phyloP scores from a whole-genome alignment of 768 basidiomycete genomes.

The Podaxis sp. region DNA sequence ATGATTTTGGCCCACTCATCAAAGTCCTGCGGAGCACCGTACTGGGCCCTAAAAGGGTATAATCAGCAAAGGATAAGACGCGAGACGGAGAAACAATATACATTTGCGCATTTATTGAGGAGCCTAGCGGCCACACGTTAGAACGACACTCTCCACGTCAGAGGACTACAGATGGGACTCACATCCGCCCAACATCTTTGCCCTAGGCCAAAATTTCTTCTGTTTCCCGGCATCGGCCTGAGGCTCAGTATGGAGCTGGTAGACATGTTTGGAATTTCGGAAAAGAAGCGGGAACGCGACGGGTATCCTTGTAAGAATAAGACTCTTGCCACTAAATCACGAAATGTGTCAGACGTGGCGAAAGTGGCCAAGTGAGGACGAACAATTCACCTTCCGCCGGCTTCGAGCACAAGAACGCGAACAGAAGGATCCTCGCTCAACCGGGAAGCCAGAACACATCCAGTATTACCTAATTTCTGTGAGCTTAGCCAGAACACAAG shows the following conservation, averaged over 20 bases:
- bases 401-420: constrained; percentile 54
- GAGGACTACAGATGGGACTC: constrained; percentile 21
- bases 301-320: constrained; percentile 39
- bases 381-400: constrained; percentile 51
- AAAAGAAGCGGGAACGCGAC: constrained; percentile 39
- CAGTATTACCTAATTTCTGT: constrained; percentile 44
- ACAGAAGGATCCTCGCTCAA: constrained; percentile 51
- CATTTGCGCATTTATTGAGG: constrained; percentile 62
- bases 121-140: constrained; percentile 31
- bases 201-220: constrained; percentile 61
- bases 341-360: neutral
- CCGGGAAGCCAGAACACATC: constrained; percentile 57
- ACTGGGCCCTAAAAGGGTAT: constrained; percentile 45
- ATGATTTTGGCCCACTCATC: constrained; percentile 58
- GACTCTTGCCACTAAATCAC: constrained; percentile 35
- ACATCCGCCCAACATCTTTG: constrained; percentile 73
- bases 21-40: constrained; percentile 63
- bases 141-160: neutral
- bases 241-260: constrained; percentile 51
- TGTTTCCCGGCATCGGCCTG: constrained; percentile 45
- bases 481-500: neutral
- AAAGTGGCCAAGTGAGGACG: neutral
- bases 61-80: neutral
- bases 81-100: constrained; percentile 10
- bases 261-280: constrained; percentile 41